phyloP scores from a whole-genome alignment of 2,329 filamentous ascomycete genomes.

The Apiospora hydei region DNA sequence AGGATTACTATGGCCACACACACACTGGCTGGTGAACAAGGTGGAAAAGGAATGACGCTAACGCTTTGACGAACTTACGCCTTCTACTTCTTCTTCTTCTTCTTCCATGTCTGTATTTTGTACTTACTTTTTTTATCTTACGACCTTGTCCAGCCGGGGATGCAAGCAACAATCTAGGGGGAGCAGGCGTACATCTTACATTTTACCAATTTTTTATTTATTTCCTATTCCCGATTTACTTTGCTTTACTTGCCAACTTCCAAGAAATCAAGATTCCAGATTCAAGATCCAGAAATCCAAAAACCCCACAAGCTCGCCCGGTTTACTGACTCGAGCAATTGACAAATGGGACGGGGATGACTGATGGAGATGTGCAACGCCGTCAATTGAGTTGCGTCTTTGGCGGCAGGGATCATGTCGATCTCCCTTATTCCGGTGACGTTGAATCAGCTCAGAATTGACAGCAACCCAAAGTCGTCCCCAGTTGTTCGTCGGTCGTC shows the following conservation, averaged over 20 bases:
- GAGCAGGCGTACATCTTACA: not conserved
- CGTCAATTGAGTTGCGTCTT: not conserved
- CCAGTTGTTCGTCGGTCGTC: too few species aligned
- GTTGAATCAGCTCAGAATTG: not conserved
- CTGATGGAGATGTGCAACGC: conserved; percentile 9
- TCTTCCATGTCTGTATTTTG: not conserved
- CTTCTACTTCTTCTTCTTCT: not conserved
- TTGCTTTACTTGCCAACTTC: not conserved
- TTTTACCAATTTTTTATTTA: not conserved
- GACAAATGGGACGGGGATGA: not conserved
- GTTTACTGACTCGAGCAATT: not conserved
- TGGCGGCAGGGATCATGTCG: conserved; percentile 3
- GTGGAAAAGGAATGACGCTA: conserved; percentile 21
- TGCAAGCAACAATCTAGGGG: not conserved
- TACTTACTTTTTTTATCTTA: not conserved
- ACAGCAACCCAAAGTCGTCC: not conserved
- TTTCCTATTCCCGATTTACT: not conserved
- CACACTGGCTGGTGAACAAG: not conserved
- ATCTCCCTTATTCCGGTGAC: conserved; percentile 8
- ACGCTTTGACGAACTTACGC: conserved; percentile 21
- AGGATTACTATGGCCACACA: not conserved
- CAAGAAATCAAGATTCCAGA: not conserved
- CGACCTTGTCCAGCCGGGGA: not conserved
- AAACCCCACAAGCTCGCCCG: not conserved
- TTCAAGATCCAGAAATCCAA: not conserved